phyloP scores from a whole-genome alignment of 768 basidiomycete species.

The Tubosaeta brunneosetosa region DNA sequence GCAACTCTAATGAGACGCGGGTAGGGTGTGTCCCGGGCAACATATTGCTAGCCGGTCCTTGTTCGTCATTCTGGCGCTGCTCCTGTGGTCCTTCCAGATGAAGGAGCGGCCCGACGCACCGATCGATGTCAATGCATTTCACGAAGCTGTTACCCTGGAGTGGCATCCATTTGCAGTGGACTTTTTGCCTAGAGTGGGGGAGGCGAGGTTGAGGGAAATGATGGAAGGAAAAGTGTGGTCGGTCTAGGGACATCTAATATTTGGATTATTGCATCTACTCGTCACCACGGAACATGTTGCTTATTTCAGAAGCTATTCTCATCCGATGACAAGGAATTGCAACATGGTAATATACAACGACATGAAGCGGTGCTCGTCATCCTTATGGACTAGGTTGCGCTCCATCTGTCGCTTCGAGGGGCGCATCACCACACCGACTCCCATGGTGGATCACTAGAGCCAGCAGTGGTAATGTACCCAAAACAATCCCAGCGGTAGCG shows the following conservation, averaged over 20 bases:
- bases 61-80: constrained; percentile 53
- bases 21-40: constrained; percentile 55
- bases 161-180: constrained; percentile 51
- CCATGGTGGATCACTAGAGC: background rate
- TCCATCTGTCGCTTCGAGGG: background rate
- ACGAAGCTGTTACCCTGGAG: constrained; percentile 54
- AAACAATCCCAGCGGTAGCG: constrained; percentile 1
- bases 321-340: too few species aligned
- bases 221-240: background rate
- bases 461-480: constrained; percentile 11
- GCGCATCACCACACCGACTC: background rate
- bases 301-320: too few species aligned
- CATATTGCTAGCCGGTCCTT: constrained; percentile 45
- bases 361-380: too few species aligned
- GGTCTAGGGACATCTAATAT: background rate
- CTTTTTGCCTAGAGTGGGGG: constrained; percentile 43
- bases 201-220: constrained; percentile 1
- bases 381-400: too few species aligned
- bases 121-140: constrained; percentile 56
- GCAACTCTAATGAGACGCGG: background rate
- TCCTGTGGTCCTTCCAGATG: constrained; percentile 58
- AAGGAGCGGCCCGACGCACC: constrained; percentile 41
- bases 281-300: background rate
- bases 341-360: too few species aligned
- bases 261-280: background rate